These are phyloP conservation scores for Anthracocystis panici-leucophaei DNA, from an alignment of 1,284 basidiomycete genomes.

Conservation along the genomic window DNA sequence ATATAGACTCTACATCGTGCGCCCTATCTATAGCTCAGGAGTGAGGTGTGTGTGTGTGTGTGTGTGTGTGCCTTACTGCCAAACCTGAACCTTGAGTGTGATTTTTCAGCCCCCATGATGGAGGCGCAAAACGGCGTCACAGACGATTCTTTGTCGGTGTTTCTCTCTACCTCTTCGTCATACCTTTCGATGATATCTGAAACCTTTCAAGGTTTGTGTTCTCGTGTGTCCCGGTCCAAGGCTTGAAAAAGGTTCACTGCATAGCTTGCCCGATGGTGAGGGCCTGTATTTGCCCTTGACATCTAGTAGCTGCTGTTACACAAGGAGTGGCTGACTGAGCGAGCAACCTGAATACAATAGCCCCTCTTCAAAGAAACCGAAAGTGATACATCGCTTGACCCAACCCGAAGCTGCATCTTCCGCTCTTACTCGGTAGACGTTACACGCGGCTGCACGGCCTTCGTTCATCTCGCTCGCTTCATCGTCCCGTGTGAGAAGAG, in stretches of 20 bases:
- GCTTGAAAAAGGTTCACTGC: neutral
- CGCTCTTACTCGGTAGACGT: constrained; percentile 13
- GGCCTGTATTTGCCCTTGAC: neutral
- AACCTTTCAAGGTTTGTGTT: neutral
- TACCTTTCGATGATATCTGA: neutral
- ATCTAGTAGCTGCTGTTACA: neutral
- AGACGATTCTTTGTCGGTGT: neutral
- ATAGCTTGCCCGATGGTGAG: neutral
- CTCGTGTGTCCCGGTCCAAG: neutral
- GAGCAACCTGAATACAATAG: neutral
- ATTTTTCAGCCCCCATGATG: constrained; percentile 5
- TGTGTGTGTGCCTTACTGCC: neutral
- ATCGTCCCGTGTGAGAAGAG: neutral
- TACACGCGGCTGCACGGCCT: constrained; percentile 26
- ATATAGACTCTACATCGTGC: constrained; percentile 20
- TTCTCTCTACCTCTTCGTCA: neutral
- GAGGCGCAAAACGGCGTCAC: neutral
- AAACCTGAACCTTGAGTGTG: neutral
- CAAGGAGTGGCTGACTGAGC: neutral
- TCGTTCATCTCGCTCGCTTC: neutral
- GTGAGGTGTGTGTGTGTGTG: too few species aligned
- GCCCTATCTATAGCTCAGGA: constrained; percentile 7
- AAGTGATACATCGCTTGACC: neutral
- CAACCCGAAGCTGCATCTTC: neutral
- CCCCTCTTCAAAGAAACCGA: neutral